phyloP scores from a whole-genome alignment of 345 rosid genomes.

The Linum tenue region DNA sequence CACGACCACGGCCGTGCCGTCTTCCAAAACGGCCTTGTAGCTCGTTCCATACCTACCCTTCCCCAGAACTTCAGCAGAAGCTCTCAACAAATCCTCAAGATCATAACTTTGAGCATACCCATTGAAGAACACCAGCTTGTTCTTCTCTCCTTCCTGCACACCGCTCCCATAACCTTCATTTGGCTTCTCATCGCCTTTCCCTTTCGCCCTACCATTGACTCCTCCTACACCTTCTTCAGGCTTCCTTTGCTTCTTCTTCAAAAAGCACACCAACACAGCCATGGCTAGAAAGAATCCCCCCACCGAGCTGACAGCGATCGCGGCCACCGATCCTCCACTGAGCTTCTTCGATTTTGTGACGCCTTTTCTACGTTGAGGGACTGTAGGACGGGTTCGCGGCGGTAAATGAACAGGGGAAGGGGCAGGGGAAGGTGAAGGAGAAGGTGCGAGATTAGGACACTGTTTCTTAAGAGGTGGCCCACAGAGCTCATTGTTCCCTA shows the following conservation, averaged over 20 bases:
- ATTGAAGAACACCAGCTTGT: conserved; percentile 87
- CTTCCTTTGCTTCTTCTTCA: conserved; percentile 36
- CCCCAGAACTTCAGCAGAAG: conserved; percentile 94
- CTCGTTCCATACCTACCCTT: conserved; percentile 93
- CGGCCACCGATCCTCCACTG: conserved; percentile 44
- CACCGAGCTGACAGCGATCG: conserved; percentile 50
- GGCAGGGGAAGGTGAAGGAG: conserved; percentile 45
- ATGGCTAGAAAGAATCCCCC: conserved; percentile 37
- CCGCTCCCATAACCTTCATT: conserved; percentile 90
- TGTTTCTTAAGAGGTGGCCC: conserved; percentile 48
- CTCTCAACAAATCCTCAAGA: conserved; percentile 84
- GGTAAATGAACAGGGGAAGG: conserved; percentile 12
- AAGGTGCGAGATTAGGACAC: conserved; percentile 36
- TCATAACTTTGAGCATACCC: conserved; percentile 73
- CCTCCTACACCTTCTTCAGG: conserved; percentile 33
- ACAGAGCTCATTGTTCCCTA: conserved; percentile 58
- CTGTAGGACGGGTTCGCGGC: conserved; percentile 13
- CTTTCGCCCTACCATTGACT: conserved; percentile 18
- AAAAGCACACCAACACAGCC: conserved; percentile 43
- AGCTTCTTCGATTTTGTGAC: conserved; percentile 36
- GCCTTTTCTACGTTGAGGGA: conserved; percentile 18
- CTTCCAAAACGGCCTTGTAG: conserved; percentile 86
- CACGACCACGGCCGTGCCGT: conserved; percentile 76
- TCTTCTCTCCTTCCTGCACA: conserved; percentile 88
- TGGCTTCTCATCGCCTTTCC: conserved; percentile 34